Evolutionary conservation across 257 asterid genomes (phyloP).

Genomic region (Nicotiana knightiana): DNA sequence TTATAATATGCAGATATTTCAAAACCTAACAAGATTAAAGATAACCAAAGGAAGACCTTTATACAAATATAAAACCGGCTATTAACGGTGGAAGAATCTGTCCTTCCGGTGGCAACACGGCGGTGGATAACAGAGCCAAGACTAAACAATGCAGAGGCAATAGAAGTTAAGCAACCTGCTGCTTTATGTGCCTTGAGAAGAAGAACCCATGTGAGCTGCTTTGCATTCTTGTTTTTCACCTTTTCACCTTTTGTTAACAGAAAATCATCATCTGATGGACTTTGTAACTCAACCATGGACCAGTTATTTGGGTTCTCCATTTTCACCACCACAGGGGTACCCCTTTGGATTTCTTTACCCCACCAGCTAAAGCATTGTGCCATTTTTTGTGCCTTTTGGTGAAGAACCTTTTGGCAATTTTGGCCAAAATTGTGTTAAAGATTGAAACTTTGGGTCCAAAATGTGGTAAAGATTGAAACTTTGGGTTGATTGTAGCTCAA

Average conservation of each 20-base stretch:
- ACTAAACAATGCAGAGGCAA: slow-evolving; percentile 69
- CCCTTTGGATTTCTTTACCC: slow-evolving; percentile 63
- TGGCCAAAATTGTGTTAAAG: not conserved
- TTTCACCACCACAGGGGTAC: slow-evolving; percentile 85
- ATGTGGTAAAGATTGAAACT: not conserved
- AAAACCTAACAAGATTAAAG: slow-evolving; percentile 52
- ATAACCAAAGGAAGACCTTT: slow-evolving; percentile 49
- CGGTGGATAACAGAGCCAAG: slow-evolving; percentile 66
- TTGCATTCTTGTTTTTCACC: slow-evolving; percentile 84
- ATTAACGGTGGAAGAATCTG: slow-evolving; percentile 58
- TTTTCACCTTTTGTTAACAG: slow-evolving; percentile 40
- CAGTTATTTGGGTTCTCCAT: slow-evolving; percentile 95
- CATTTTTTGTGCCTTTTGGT: slow-evolving; percentile 33
- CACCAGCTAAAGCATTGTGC: slow-evolving; percentile 78
- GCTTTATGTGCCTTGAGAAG: slow-evolving; percentile 87
- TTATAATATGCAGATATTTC: slow-evolving; percentile 70
- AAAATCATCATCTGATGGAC: slow-evolving; percentile 66
- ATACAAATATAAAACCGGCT: slow-evolving; percentile 54
- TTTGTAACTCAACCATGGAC: slow-evolving; percentile 90
- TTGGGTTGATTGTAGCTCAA: not conserved
- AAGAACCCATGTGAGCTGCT: slow-evolving; percentile 91
- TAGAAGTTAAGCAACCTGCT: slow-evolving; percentile 78
- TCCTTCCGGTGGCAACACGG: slow-evolving; percentile 67
- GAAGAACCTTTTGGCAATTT: not conserved
- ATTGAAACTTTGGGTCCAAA: not conserved